Evolutionary conservation across 768 basidiomycete species (phyloP), one percentile per base, ranked within the genome.

Genomic region (Tephrocybe sp.): DNA sequence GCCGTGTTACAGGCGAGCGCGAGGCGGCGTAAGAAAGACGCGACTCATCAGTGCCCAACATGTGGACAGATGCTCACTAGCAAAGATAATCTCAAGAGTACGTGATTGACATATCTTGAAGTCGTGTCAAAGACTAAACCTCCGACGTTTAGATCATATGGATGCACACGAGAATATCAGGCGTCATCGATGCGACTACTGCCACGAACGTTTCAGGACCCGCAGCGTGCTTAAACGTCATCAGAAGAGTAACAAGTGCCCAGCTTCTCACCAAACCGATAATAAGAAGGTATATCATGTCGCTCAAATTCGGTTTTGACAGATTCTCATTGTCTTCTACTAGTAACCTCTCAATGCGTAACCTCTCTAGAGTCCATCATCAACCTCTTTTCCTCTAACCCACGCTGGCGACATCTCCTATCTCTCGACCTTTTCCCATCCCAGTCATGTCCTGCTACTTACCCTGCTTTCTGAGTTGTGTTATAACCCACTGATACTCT

Each of bases 211-310:
- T 16, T 59, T 59, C 21, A 47, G 57, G 35, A 59, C 57, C 1
- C 57, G 57, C 11, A 59, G 57, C 15, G 57, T 59, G n/a, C 32
- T 59, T 12, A 54, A 53, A 24, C 55, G 55, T 13, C 58, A 59
- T 28, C 55, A 59, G 47, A 52, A 53, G 45, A 56, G 58, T 26
- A 35, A 21, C 4, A 56, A 59, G 22, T 59, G 58, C 39, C 52
- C 52, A 31, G 53, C 26, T 28, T 49, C 52, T 40, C 48, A 42
- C 5, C 25, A 13, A 6, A 4, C 6, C 24, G 3, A 6, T 13
- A 40, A 45, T 6, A 47, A 48, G 18, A 28, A 47, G 38, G 55
- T 56, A 34, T 19, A 44, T 40, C 22, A 25, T 5, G 9, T 19
- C 9, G 18, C 18, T 24, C 11, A 26, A 24, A 19, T 9, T 21